Evolutionary conservation across 2,329 filamentous ascomycete genomes (phyloP).

Genomic region (Coniochaeta ligniaria): DNA sequence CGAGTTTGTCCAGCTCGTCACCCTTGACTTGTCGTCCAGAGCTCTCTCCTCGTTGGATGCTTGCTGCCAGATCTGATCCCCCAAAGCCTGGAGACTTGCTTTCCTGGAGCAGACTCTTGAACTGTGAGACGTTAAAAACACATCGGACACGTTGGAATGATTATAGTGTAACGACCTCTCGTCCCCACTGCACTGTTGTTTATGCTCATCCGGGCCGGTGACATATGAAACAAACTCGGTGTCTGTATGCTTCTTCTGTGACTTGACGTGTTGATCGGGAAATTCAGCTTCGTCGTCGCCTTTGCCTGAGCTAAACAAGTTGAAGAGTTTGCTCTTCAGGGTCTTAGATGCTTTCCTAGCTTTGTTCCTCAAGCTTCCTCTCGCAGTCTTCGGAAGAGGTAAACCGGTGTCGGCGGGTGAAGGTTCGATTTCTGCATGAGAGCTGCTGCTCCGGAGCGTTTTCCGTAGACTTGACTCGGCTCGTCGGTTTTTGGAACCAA

Average conservation of each 20-base stretch:
- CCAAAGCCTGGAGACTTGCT: conserved; percentile 46
- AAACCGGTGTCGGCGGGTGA: background rate
- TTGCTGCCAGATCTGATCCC: conserved; percentile 16
- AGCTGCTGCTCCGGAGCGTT: conserved; percentile 41
- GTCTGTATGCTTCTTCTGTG: conserved; percentile 24
- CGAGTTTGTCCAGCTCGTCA: conserved; percentile 68
- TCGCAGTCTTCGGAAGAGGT: background rate
- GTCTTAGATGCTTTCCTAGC: conserved; percentile 56
- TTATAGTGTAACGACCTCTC: background rate
- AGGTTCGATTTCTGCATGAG: conserved; percentile 8
- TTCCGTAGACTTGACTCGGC: conserved; percentile 31
- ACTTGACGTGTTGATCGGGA: conserved; percentile 46
- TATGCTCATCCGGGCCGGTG: background rate
- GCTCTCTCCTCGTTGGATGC: background rate
- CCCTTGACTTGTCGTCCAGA: conserved; percentile 49
- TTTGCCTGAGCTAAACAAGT: conserved; percentile 40
- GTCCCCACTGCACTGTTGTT: background rate
- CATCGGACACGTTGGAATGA: background rate
- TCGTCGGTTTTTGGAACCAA: conserved; percentile 28
- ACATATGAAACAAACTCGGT: background rate
- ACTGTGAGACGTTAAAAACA: conserved; percentile 1
- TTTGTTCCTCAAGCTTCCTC: conserved; percentile 34
- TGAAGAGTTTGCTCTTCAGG: conserved; percentile 54
- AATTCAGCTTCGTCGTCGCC: conserved; percentile 26
- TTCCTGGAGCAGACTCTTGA: conserved; percentile 43